Percentiles rank a stretch among this genome's conserved stretches.
Conservation (phyloP, 2,329 filamentous ascomycete species). For the Fusarium sp. region DNA sequence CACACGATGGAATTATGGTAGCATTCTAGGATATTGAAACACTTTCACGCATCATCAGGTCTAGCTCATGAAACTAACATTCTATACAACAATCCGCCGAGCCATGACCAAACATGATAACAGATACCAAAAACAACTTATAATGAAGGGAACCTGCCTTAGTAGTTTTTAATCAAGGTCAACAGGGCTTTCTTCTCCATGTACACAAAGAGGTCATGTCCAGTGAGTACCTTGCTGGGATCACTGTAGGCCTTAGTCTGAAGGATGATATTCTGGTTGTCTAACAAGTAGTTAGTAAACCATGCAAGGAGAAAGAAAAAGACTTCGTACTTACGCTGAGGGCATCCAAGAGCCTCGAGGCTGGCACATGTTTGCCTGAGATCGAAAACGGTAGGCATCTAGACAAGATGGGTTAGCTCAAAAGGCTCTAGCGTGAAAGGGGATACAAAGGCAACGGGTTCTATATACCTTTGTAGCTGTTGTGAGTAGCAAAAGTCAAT, state of each 20-base stretch:
- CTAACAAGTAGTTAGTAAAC: rapidly evolving
- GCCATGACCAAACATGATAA: rapidly evolving
- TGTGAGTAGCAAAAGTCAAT: rapidly evolving
- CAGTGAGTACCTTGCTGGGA: background rate
- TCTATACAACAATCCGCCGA: rapidly evolving
- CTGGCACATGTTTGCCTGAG: background rate
- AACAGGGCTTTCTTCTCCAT: background rate
- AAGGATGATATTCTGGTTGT: background rate
- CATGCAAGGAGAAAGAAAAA: rapidly evolving
- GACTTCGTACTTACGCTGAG: background rate
- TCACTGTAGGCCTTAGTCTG: background rate
- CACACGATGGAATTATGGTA: too few relatives aligned
- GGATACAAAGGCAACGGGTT: rapidly evolving
- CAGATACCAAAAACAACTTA: rapidly evolving
- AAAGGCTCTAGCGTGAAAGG: rapidly evolving
- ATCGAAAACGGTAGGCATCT: background rate
- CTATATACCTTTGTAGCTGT: background rate
- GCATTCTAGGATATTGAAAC: background rate
- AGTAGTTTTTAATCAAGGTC: background rate
- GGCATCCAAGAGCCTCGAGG: background rate
- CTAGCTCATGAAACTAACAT: rapidly evolving
- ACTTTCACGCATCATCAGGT: rapidly evolving
- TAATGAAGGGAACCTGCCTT: rapidly evolving
- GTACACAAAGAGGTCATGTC: background rate
- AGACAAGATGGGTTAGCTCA: rapidly evolving